Base-by-base conservation (phyloP, 495 filamentous ascomycete species). In the Penicilliopsis zonata region DNA sequence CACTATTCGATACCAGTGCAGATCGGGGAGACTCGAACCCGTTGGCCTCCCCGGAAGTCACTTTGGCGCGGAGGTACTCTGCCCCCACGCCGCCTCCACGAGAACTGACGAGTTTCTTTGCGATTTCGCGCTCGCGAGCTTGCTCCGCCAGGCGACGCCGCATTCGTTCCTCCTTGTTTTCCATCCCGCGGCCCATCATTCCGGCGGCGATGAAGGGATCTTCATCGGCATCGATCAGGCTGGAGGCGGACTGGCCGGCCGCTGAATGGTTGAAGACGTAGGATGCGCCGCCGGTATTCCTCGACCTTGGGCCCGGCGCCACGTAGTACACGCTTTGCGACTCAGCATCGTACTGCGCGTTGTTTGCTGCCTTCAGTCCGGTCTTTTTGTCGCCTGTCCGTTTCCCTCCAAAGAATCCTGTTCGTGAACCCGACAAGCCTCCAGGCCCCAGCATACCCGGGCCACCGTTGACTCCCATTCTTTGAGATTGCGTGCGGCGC, bases 121-220 rank as follows among this genome's bases (percentile, higher is more conserved):
- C 78, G 30, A 96, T 75, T 28, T 93, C 82, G 5, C 76, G 66
- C 52, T 98, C 90, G 37, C 76, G 79, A 46, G 94, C 76, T 33
- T 78, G 68, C 13, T 74, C 74, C 8, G 67, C 76, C 2, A 88
- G 65, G 4, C 76, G 71, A 26, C 78, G 71, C 27, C 78, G 75
- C 35, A 82, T 53, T 5, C 68, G 67, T 22, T 86, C 83, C 41
- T 80, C 74, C 49, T 69, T 70, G 67, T 63, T 59, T 46, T 63
- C 39, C 46, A 47, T 45, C 41, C 68, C 40, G 42, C 71, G 55
- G 4, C 57, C 59, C 30, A 61, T 61, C 50, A 49, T 49, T 16
- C 33, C 73, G 43, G 38, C 67, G 34, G 49, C 69, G 49, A 56
- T 69, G 63, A 41, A 74, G 42, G 52, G 69, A 26, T 70, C 67